Evolutionary conservation across 768 basidiomycete species (phyloP).

Genomic region (Tricholomella constricta): DNA sequence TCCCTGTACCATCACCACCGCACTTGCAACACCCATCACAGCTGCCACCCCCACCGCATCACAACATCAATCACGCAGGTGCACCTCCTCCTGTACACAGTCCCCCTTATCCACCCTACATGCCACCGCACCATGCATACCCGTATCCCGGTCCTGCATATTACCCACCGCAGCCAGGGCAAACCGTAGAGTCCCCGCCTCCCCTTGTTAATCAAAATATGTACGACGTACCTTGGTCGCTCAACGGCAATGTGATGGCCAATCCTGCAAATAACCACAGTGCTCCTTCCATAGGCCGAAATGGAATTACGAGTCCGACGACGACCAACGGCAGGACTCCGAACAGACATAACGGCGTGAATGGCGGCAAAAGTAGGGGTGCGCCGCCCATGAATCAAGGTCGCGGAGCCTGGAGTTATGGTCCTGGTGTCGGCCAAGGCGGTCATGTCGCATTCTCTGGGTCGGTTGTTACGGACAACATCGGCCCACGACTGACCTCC

Average conservation of each 20-base stretch:
- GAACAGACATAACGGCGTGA: constrained; percentile 30
- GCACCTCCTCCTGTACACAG: constrained; percentile 30
- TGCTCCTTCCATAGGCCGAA: constrained; percentile 29
- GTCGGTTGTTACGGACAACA: constrained; percentile 42
- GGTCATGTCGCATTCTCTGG: constrained; percentile 38
- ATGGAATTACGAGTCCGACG: constrained; percentile 27
- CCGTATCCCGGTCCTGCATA: constrained; percentile 30
- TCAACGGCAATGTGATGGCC: constrained; percentile 28
- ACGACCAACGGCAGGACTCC: constrained; percentile 35
- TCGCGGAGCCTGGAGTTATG: constrained; percentile 68
- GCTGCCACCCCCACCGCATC: constrained; percentile 31
- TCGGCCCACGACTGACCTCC: constrained; percentile 67
- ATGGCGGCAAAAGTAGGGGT: constrained; percentile 31
- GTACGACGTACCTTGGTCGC: constrained; percentile 28
- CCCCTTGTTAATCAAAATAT: constrained; percentile 25
- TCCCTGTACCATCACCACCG: constrained; percentile 33
- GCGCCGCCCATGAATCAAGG: constrained; percentile 38
- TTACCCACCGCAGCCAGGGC: constrained; percentile 26
- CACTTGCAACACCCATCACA: constrained; percentile 33
- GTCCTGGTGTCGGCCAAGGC: constrained; percentile 58
- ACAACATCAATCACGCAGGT: constrained; percentile 20
- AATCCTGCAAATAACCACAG: constrained; percentile 23
- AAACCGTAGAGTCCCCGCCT: constrained; percentile 28
- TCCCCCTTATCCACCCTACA: constrained; percentile 38
- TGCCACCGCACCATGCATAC: constrained; percentile 32